phyloP scores from a whole-genome alignment of 257 asterid genomes.

The Coffea eugenioides region DNA sequence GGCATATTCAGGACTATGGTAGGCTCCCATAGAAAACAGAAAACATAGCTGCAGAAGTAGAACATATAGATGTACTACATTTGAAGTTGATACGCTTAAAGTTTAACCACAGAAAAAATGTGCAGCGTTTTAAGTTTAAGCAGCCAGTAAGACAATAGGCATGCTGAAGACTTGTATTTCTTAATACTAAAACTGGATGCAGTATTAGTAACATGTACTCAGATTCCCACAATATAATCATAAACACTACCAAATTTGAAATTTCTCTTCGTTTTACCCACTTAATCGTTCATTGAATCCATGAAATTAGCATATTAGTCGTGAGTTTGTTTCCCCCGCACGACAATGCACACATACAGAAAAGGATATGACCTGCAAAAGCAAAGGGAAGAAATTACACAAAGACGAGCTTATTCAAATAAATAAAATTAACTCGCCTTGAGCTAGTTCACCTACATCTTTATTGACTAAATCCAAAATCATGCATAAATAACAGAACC shows the following conservation, averaged over 20 bases:
- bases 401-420: background rate
- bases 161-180: background rate
- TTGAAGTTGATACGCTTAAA: background rate
- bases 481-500: background rate
- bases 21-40: background rate
- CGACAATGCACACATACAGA: background rate
- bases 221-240: background rate
- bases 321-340: background rate
- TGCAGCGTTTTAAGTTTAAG: no score
- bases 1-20: background rate
- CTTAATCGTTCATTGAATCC: slow-evolving; percentile 14
- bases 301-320: background rate
- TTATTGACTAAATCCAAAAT: background rate
- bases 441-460: background rate
- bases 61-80: background rate
- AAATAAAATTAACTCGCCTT: background rate
- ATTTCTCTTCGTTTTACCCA: slow-evolving; percentile 1
- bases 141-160: background rate
- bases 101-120: background rate
- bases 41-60: background rate
- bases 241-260: background rate
- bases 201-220: background rate
- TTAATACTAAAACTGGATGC: background rate
- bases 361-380: slow-evolving; percentile 97
- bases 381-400: slow-evolving; percentile 18